These are phyloP conservation scores for Ampelomyces quisqualis DNA, from an alignment of 2,329 filamentous ascomycete genomes.

Conservation along the genomic window DNA sequence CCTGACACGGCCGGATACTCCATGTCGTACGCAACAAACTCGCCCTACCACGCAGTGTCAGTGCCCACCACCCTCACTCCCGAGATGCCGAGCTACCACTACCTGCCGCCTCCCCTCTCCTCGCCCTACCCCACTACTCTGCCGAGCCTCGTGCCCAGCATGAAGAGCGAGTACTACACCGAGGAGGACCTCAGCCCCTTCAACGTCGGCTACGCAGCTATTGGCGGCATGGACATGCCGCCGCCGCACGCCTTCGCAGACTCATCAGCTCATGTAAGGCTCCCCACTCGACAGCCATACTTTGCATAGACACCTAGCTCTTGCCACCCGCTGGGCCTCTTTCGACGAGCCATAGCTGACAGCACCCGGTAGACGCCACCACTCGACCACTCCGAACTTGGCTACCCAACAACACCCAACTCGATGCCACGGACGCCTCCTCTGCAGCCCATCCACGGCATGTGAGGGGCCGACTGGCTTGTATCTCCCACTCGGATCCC, in stretches of 20 bases:
- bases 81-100: slow-evolving; percentile 53
- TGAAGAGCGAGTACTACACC: slow-evolving; percentile 66
- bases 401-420: slow-evolving; percentile 65
- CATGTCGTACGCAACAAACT: slow-evolving; percentile 52
- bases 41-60: slow-evolving; percentile 43
- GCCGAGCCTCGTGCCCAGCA: slow-evolving; percentile 60
- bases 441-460: slow-evolving; percentile 39
- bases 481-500: slow-evolving; percentile 8
- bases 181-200: slow-evolving; percentile 64
- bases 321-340: slow-evolving; percentile 24
- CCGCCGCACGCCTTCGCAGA: slow-evolving; percentile 64
- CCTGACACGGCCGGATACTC: slow-evolving; percentile 65
- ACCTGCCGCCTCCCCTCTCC: slow-evolving; percentile 55
- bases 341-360: slow-evolving; percentile 41
- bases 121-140: slow-evolving; percentile 57
- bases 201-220: slow-evolving; percentile 68
- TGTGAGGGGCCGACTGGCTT: slow-evolving; percentile 18
- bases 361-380: slow-evolving; percentile 65
- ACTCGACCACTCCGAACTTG: slow-evolving; percentile 62
- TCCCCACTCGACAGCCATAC: slow-evolving; percentile 45
- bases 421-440: slow-evolving; percentile 72
- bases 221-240: slow-evolving; percentile 64
- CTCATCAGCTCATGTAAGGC: slow-evolving; percentile 74
- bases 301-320: slow-evolving; percentile 38
- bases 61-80: slow-evolving; percentile 41